A percentile compares a stretch with the other conserved stretches of the same genome.
These are phyloP conservation scores for Trichosporon sp. DNA, from an alignment of 1,284 basidiomycete species.

Conservation along the genomic window DNA sequence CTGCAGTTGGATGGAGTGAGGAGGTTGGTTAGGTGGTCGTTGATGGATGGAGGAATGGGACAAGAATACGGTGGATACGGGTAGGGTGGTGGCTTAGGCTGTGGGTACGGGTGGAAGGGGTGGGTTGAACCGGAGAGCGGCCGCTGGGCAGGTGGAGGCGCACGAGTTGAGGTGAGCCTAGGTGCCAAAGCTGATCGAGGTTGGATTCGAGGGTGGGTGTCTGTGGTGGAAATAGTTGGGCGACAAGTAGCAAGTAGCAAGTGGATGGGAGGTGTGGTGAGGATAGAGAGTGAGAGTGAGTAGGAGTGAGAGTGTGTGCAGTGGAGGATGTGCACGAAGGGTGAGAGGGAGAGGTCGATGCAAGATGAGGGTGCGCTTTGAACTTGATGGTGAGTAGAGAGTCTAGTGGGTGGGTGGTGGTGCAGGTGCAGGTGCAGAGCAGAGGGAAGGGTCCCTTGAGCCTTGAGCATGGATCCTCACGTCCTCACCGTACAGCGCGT, in stretches of 20 bases:
- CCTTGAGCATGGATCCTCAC: too few relatives aligned
- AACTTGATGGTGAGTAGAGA: too few relatives aligned
- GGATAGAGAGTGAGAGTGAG: background rate
- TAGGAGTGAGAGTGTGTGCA: too few relatives aligned
- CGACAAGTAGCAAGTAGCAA: too few relatives aligned
- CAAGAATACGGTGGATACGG: background rate
- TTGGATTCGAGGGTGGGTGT: background rate
- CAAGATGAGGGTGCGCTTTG: too few relatives aligned
- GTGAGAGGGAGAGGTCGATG: too few relatives aligned
- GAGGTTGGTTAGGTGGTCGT: background rate
- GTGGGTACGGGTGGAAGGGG: background rate
- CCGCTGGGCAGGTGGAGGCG: background rate
- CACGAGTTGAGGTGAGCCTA: background rate
- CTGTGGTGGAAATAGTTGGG: background rate
- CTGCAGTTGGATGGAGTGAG: background rate
- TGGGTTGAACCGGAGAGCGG: slow-evolving; percentile 7
- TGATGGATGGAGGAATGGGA: background rate
- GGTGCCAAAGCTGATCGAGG: background rate
- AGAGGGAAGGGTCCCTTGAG: background rate
- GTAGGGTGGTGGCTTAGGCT: background rate
- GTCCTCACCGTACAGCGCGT: background rate
- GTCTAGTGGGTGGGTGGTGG: too few relatives aligned
- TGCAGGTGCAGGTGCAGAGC: too few relatives aligned
- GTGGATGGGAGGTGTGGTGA: background rate
- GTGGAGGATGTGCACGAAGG: too few relatives aligned